Evolutionary conservation across 257 asterid species (phyloP).

Genomic region (Jacaranda mimosifolia): DNA sequence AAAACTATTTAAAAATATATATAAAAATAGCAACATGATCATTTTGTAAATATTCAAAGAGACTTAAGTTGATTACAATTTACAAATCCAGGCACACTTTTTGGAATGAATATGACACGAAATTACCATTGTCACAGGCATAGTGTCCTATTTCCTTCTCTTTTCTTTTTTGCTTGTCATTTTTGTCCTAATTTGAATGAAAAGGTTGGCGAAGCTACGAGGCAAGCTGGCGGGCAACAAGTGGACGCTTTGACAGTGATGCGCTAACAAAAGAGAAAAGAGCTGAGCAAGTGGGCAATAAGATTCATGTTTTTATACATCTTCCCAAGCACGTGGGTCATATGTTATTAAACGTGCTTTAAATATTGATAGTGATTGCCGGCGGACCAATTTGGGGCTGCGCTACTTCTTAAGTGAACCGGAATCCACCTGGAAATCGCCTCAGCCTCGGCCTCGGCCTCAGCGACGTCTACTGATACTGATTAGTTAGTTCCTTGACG

Average conservation of each 20-base stretch:
- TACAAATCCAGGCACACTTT: too few relatives aligned
- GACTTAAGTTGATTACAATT: too few relatives aligned
- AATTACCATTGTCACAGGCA: too few relatives aligned
- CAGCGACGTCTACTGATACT: not conserved
- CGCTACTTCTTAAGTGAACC: not conserved
- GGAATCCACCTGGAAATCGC: conserved; percentile 39
- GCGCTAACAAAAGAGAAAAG: not conserved
- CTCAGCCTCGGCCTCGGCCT: not conserved
- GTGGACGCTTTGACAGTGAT: conserved; percentile 32
- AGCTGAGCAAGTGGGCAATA: not conserved
- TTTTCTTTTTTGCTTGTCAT: not conserved
- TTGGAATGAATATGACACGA: too few relatives aligned
- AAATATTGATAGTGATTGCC: not conserved
- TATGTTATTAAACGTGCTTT: conserved; percentile 33
- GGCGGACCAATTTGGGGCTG: not conserved
- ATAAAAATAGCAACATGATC: too few relatives aligned
- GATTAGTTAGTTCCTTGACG: conserved; percentile 10
- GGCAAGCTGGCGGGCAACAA: conserved; percentile 21
- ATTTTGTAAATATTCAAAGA: too few relatives aligned
- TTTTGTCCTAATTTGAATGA: not conserved
- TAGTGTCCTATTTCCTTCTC: too few relatives aligned
- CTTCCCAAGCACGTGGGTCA: conserved; percentile 34
- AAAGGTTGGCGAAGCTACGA: conserved; percentile 1
- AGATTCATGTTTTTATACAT: not conserved
- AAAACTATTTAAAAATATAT: too few relatives aligned